Evolutionary conservation across 352 stramenopile genomes (phyloP).

Genomic region (Globisporangium mamillatum): DNA sequence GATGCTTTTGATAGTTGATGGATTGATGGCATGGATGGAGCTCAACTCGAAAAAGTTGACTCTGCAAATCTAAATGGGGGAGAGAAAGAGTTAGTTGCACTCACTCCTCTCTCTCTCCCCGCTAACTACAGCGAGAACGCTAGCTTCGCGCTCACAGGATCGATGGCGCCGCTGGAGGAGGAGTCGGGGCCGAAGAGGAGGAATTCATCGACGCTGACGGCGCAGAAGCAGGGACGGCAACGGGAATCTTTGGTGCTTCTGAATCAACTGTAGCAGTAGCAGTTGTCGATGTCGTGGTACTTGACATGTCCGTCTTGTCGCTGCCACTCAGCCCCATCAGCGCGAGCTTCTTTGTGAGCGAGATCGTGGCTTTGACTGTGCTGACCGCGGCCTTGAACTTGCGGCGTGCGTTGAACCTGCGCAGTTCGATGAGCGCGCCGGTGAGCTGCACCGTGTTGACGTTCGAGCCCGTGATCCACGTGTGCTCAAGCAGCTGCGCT

Average conservation of each 20-base stretch:
- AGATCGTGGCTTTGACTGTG: slow-evolving; percentile 84
- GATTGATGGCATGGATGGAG: slow-evolving; percentile 2
- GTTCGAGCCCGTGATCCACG: slow-evolving; percentile 84
- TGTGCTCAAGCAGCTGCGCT: slow-evolving; percentile 69
- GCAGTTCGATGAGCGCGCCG: slow-evolving; percentile 85
- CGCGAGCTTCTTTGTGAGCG: slow-evolving; percentile 67
- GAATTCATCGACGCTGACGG: neutral
- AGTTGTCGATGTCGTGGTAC: neutral
- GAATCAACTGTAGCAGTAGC: neutral
- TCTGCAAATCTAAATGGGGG: slow-evolving; percentile 3
- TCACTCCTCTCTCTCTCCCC: neutral
- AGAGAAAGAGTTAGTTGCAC: neutral
- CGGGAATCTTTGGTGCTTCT: neutral
- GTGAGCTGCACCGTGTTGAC: slow-evolving; percentile 78
- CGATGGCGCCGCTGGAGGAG: slow-evolving; percentile 8
- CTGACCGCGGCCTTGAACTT: slow-evolving; percentile 93
- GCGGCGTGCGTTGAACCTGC: slow-evolving; percentile 91
- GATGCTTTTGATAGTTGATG: neutral
- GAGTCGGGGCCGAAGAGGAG: neutral
- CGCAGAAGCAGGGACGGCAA: neutral
- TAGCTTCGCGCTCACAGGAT: slow-evolving; percentile 10
- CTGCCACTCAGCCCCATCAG: slow-evolving; percentile 14
- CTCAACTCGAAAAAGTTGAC: neutral
- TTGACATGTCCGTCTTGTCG: neutral
- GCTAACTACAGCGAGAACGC: slow-evolving; percentile 4